phyloP scores from a whole-genome alignment of 2,329 filamentous ascomycete genomes.

The Aspergillus sp. region DNA sequence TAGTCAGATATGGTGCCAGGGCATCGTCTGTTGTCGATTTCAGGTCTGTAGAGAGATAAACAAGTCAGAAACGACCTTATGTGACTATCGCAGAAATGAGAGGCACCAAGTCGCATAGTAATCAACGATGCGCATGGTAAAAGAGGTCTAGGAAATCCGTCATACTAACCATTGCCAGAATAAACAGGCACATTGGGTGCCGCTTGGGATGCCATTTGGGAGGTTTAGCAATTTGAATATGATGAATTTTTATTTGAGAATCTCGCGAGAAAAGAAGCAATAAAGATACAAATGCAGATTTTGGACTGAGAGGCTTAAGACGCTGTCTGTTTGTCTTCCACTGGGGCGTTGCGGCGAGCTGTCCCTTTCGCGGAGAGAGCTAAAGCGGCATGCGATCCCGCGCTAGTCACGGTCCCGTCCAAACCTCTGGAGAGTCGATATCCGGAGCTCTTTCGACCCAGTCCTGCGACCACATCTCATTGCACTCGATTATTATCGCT shows the following conservation, averaged over 20 bases:
- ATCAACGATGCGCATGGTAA: too few species aligned
- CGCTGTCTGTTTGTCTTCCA: neutral
- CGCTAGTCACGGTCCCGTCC: conserved; percentile 6
- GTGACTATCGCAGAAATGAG: too few species aligned
- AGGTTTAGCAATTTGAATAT: neutral
- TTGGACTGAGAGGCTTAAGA: neutral
- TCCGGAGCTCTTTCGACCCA: too few species aligned
- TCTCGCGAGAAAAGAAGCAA: neutral
- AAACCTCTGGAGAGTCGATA: conserved; percentile 8
- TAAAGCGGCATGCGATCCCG: conserved; percentile 16
- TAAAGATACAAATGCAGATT: neutral
- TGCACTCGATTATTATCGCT: neutral
- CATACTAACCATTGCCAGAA: conserved; percentile 38
- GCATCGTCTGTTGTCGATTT: conserved; percentile 97
- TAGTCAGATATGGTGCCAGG: conserved; percentile 87
- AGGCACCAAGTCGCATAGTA: too few species aligned
- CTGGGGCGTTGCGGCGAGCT: conserved; percentile 30
- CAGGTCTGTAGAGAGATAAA: conserved; percentile 58
- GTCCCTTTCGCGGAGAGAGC: conserved; percentile 25
- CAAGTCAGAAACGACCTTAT: too few species aligned
- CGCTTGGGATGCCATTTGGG: conserved; percentile 23
- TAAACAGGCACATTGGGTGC: conserved; percentile 40
- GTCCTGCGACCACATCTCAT: too few species aligned
- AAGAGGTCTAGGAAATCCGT: neutral
- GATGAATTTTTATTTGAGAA: too few species aligned